Evolutionary conservation across 2,329 filamentous ascomycete genomes (phyloP).

Genomic region (Penicillium sp.): DNA sequence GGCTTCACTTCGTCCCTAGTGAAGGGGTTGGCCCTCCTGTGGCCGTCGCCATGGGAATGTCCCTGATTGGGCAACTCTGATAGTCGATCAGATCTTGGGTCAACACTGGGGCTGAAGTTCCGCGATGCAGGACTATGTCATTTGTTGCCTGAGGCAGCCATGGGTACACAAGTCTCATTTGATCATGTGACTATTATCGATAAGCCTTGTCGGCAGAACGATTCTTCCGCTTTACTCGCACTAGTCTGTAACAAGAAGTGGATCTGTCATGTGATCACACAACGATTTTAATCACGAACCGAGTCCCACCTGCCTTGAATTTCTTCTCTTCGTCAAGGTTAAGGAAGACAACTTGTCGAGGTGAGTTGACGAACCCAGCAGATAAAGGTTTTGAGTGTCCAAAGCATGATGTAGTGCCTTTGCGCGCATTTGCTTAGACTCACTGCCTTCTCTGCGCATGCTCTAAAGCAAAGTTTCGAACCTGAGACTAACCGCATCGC

Average conservation of each 20-base stretch:
- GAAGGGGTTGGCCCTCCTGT: conserved; percentile 9
- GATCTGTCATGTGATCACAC: conserved; percentile 38
- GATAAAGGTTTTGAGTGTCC: neutral
- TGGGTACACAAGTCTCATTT: neutral
- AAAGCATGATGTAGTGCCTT: conserved; percentile 5
- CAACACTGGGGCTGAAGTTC: conserved; percentile 4
- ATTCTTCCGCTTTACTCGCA: neutral
- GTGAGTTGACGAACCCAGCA: conserved; percentile 40
- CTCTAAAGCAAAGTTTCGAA: neutral
- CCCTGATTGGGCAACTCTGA: conserved; percentile 11
- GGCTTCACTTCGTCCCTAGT: neutral
- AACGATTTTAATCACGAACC: conserved; percentile 39
- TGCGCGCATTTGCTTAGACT: neutral
- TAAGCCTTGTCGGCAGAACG: neutral
- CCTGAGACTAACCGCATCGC: conserved; percentile 18
- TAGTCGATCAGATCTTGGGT: conserved; percentile 14
- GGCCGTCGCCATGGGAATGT: conserved; percentile 21
- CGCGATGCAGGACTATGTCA: conserved; percentile 13
- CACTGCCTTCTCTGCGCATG: neutral
- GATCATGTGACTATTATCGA: neutral
- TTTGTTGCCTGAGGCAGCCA: conserved; percentile 5
- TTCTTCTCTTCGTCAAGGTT: conserved; percentile 49
- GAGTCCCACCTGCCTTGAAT: conserved; percentile 25
- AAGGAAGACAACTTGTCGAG: conserved; percentile 65
- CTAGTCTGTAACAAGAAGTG: neutral